A percentile compares a stretch with the other conserved stretches of the same genome.
Evolutionary conservation across 2,329 filamentous ascomycete species (phyloP).

Genomic region (Lachnellula occidentalis): DNA sequence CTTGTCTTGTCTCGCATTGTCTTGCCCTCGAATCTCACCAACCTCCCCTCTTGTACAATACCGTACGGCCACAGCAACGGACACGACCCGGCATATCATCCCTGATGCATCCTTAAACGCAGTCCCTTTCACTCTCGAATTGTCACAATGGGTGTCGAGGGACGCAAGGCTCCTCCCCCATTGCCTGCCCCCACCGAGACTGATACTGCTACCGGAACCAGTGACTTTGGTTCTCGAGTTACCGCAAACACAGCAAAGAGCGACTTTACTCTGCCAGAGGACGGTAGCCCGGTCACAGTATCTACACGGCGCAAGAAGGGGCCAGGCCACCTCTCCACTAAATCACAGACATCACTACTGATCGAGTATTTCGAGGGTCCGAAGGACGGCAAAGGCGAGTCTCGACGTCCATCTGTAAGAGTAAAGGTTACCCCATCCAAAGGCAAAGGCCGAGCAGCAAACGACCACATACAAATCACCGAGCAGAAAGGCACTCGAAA

Average conservation of each 20-base stretch:
- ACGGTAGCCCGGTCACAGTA: constrained; percentile 89
- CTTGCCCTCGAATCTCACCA: background rate
- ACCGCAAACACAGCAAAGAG: constrained; percentile 62
- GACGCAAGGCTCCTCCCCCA: constrained; percentile 48
- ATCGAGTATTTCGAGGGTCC: constrained; percentile 73
- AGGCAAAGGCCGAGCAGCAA: constrained; percentile 38
- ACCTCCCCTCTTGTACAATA: constrained; percentile 6
- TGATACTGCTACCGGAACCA: constrained; percentile 49
- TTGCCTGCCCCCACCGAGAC: constrained; percentile 77
- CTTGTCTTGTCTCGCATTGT: background rate
- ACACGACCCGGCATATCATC: constrained; percentile 7
- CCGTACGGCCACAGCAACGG: background rate
- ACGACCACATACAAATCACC: constrained; percentile 82
- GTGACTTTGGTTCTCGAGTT: constrained; percentile 59
- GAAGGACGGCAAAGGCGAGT: constrained; percentile 46
- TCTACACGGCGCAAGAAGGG: constrained; percentile 65
- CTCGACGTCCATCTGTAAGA: constrained; percentile 62
- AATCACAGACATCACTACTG: constrained; percentile 66
- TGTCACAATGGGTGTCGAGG: constrained; percentile 31
- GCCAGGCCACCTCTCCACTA: constrained; percentile 43
- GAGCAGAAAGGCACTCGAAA: constrained; percentile 70
- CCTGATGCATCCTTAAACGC: constrained; percentile 22
- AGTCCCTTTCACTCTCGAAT: constrained; percentile 15
- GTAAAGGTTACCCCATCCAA: constrained; percentile 64
- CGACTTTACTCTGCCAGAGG: constrained; percentile 75